Evolutionary conservation across 768 basidiomycete genomes (phyloP).

Genomic region (Zangia roseola): DNA sequence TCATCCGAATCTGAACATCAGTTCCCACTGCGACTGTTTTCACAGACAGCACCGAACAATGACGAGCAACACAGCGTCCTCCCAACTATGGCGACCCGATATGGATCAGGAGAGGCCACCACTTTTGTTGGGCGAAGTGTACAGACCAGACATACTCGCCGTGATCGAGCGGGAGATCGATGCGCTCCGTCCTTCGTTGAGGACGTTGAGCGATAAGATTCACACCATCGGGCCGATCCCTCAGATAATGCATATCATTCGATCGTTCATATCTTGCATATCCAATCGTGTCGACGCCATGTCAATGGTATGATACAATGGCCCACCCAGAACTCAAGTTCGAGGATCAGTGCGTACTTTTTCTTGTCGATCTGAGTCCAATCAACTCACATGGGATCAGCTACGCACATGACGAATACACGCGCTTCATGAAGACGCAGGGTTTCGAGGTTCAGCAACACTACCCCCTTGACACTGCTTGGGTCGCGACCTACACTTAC

Average conservation of each 20-base stretch:
- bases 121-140: slow-evolving; percentile 33
- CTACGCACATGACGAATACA: slow-evolving; percentile 69
- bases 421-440: slow-evolving; percentile 61
- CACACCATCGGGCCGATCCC: no score
- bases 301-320: slow-evolving; percentile 21
- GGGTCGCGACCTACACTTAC: slow-evolving; percentile 64
- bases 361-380: no score
- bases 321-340: slow-evolving; percentile 70
- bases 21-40: no score
- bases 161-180: slow-evolving; percentile 58
- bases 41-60: no score
- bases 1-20: no score
- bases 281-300: no score
- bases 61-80: neutral
- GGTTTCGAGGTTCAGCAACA: slow-evolving; percentile 65
- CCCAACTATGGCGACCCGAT: slow-evolving; percentile 40
- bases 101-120: slow-evolving; percentile 16
- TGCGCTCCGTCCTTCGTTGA: slow-evolving; percentile 52
- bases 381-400: slow-evolving; percentile 29
- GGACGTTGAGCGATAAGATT: slow-evolving; percentile 66
- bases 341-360: slow-evolving; percentile 56
- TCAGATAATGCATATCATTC: no score
- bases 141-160: slow-evolving; percentile 56
- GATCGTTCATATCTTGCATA: no score
- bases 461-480: slow-evolving; percentile 68